A percentile compares a stretch with the other conserved stretches of the same genome.
Conservation (phyloP, 768 basidiomycete species). For the Dioszegia hungarica region DNA sequence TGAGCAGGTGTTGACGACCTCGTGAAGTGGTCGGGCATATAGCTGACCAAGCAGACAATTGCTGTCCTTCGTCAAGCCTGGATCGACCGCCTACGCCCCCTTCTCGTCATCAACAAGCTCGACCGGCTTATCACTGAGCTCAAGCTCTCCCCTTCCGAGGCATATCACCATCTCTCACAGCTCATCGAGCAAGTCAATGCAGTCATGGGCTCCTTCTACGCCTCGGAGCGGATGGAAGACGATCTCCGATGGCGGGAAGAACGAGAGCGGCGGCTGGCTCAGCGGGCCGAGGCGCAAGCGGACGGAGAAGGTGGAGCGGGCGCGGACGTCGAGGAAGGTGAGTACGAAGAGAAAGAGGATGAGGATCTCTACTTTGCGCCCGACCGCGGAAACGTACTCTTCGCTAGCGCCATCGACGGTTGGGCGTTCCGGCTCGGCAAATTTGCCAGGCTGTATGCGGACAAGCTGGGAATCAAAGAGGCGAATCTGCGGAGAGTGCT, state of each 20-base stretch:
- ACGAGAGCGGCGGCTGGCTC: conserved; percentile 71
- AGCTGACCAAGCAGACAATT: conserved; percentile 63
- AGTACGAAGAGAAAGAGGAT: conserved; percentile 92
- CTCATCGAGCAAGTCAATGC: conserved; percentile 97
- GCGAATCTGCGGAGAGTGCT: conserved; percentile 74
- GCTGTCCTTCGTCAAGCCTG: conserved; percentile 92
- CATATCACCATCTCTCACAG: conserved; percentile 86
- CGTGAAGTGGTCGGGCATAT: too few species aligned
- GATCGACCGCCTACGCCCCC: conserved; percentile 77
- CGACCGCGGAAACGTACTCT: conserved; percentile 89
- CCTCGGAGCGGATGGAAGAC: conserved; percentile 92
- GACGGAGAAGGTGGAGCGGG: conserved; percentile 47
- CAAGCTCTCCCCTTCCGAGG: conserved; percentile 81
- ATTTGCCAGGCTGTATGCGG: conserved; percentile 86
- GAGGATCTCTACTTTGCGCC: conserved; percentile 97
- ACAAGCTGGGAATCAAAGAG: conserved; percentile 87
- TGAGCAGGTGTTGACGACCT: too few species aligned
- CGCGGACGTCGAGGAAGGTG: conserved; percentile 42
- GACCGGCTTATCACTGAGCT: conserved; percentile 92
- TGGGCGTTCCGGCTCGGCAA: conserved; percentile 95
- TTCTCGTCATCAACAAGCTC: conserved; percentile 94
- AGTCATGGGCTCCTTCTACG: conserved; percentile 95
- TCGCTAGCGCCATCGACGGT: conserved; percentile 90
- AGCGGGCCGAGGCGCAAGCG: conserved; percentile 55
- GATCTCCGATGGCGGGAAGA: conserved; percentile 92